phyloP scores from a whole-genome alignment of 306 rosid genomes.

The Dryas alaskensis region DNA sequence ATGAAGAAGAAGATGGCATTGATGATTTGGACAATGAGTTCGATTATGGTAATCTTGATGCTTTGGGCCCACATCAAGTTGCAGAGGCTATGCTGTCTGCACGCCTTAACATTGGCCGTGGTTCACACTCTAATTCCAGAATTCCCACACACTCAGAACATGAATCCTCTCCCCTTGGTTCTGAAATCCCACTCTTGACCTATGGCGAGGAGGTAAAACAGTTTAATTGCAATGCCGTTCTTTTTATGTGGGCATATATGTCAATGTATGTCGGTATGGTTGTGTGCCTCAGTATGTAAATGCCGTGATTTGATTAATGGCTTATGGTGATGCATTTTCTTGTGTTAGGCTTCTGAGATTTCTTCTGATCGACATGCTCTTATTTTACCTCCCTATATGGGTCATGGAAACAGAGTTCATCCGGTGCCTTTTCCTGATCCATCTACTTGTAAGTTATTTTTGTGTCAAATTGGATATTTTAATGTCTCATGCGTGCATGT shows the following conservation, averaged over 20 bases:
- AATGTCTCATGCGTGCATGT: not conserved
- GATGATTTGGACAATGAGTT: slow-evolving; percentile 95
- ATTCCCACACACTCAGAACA: slow-evolving; percentile 45
- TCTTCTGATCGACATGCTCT: slow-evolving; percentile 83
- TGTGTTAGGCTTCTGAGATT: slow-evolving; percentile 69
- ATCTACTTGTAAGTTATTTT: slow-evolving; percentile 57
- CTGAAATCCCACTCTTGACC: slow-evolving; percentile 83
- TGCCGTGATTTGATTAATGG: slow-evolving; percentile 1
- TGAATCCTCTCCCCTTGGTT: slow-evolving; percentile 60
- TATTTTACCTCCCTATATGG: slow-evolving; percentile 71
- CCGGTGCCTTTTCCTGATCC: slow-evolving; percentile 67
- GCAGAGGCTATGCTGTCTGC: slow-evolving; percentile 49
- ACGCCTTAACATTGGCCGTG: slow-evolving; percentile 46
- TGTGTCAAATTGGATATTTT: slow-evolving; percentile 8
- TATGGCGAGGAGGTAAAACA: slow-evolving; percentile 87
- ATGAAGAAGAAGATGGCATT: slow-evolving; percentile 87
- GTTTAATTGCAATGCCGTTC: not conserved
- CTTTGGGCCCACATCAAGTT: slow-evolving; percentile 33
- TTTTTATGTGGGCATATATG: not conserved
- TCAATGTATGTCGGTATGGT: not conserved
- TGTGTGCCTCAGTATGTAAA: slow-evolving; percentile 8
- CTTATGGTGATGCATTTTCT: not conserved
- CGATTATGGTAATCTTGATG: slow-evolving; percentile 56
- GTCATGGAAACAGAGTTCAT: slow-evolving; percentile 68
- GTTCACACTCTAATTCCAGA: slow-evolving; percentile 47